Evolutionary conservation across 2,329 filamentous ascomycete genomes (phyloP).

Genomic region (Pseudogymnoascus sp.): DNA sequence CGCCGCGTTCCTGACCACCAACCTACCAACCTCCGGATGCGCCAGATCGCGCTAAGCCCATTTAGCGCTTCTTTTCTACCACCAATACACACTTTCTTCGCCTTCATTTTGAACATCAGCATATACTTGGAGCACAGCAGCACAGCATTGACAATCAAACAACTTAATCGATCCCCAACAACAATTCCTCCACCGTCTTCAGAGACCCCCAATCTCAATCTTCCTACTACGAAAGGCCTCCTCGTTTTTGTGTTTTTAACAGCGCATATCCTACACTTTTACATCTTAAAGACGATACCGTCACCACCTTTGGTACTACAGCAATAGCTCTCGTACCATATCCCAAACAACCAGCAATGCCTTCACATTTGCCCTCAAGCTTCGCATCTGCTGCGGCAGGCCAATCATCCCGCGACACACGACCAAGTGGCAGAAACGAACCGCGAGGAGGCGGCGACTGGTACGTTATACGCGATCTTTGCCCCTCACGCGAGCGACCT

Average conservation of each 20-base stretch:
- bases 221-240: not conserved
- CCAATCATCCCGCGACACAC: slow-evolving; percentile 57
- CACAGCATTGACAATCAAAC: slow-evolving; percentile 10
- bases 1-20: slow-evolving; percentile 8
- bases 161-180: slow-evolving; percentile 11
- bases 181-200: slow-evolving; percentile 2
- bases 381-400: slow-evolving; percentile 79
- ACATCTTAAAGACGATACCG: slow-evolving; percentile 8
- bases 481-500: not conserved
- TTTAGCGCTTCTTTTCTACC: slow-evolving; percentile 12
- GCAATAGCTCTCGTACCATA: slow-evolving; percentile 8
- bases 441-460: slow-evolving; percentile 62
- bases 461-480: slow-evolving; percentile 45
- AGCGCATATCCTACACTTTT: slow-evolving; percentile 7
- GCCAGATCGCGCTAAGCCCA: slow-evolving; percentile 12
- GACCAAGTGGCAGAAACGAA: slow-evolving; percentile 52
- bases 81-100: slow-evolving; percentile 13
- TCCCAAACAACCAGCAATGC: slow-evolving; percentile 41
- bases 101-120: slow-evolving; percentile 13
- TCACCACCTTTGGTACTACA: slow-evolving; percentile 9
- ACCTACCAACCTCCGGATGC: slow-evolving; percentile 1
- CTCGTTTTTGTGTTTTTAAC: slow-evolving; percentile 9
- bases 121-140: slow-evolving; percentile 11
- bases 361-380: slow-evolving; percentile 72
- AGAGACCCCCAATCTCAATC: not conserved